Evolutionary conservation across 495 filamentous ascomycete genomes (phyloP).

Genomic region (Neurospora sp.): DNA sequence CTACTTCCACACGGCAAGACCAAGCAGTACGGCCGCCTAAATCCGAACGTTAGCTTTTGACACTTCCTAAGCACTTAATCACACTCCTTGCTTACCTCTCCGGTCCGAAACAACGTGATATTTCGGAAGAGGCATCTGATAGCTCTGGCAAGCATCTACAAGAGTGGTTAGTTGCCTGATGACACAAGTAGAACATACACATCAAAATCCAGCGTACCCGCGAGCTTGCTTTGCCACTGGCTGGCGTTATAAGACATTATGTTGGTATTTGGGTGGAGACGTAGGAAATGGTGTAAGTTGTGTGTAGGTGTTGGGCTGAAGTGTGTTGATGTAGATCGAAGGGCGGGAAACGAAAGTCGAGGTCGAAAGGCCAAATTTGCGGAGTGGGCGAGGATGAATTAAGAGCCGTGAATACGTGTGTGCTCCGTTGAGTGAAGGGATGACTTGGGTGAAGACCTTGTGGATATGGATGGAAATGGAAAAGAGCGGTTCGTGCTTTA

Average conservation of each 20-base stretch:
- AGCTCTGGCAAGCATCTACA: constrained; percentile 51
- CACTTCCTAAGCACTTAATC: neutral
- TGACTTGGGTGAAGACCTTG: neutral
- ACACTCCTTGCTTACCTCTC: constrained; percentile 48
- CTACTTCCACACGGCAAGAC: constrained; percentile 62
- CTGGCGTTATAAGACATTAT: constrained; percentile 11
- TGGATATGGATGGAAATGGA: neutral
- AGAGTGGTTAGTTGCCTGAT: neutral
- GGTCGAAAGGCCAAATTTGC: neutral
- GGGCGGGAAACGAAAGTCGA: neutral
- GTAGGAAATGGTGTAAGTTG: neutral
- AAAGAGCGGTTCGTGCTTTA: neutral
- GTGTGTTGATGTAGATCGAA: neutral
- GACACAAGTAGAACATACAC: neutral
- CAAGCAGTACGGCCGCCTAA: constrained; percentile 84
- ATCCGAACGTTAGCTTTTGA: neutral
- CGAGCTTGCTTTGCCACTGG: constrained; percentile 21
- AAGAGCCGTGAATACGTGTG: neutral
- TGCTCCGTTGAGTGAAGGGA: neutral
- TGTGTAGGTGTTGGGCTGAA: neutral
- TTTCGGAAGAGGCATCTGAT: constrained; percentile 44
- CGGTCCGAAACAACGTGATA: constrained; percentile 70
- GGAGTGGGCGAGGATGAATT: neutral
- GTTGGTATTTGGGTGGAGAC: neutral
- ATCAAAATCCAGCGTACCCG: constrained; percentile 8